Percentiles rank a stretch among this genome's conserved stretches.
These are phyloP conservation scores for Mortierella antarctica DNA, from an alignment of 192 early-diverging fungal species.

Conservation along the genomic window DNA sequence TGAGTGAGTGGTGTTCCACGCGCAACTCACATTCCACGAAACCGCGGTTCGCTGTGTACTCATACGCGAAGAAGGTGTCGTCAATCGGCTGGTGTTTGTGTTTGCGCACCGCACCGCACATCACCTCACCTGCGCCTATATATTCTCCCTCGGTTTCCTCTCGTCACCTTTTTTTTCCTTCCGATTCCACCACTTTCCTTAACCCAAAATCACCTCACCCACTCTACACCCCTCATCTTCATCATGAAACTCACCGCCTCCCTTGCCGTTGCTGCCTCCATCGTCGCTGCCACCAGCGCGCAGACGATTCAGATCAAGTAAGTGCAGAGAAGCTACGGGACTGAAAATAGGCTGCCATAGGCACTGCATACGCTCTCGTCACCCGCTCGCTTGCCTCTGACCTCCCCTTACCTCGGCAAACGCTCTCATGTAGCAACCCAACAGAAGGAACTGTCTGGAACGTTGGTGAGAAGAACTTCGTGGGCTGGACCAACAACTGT, in stretches of 20 bases:
- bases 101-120: no score
- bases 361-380: not conserved
- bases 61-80: no score
- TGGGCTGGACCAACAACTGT: slow-evolving; percentile 37
- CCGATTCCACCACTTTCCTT: not conserved
- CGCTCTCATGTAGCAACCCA: slow-evolving; percentile 31
- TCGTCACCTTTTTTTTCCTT: slow-evolving; percentile 1
- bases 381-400: not conserved
- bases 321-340: not conserved
- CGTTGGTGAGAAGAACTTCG: not conserved
- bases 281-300: slow-evolving; percentile 20
- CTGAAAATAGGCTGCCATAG: not conserved
- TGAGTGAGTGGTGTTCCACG: no score
- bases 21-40: no score
- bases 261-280: slow-evolving; percentile 6
- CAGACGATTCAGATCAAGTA: slow-evolving; percentile 32
- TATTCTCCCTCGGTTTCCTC: not conserved
- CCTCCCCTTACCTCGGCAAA: not conserved
- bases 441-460: slow-evolving; percentile 17
- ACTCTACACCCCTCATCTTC: not conserved
- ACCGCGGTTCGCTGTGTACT: no score
- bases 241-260: slow-evolving; percentile 34
- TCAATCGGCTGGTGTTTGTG: no score
- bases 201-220: not conserved
- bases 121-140: no score